Evolutionary conservation across 2,329 filamentous ascomycete genomes (phyloP).

Genomic region (Sclerotinia spermophila): DNA sequence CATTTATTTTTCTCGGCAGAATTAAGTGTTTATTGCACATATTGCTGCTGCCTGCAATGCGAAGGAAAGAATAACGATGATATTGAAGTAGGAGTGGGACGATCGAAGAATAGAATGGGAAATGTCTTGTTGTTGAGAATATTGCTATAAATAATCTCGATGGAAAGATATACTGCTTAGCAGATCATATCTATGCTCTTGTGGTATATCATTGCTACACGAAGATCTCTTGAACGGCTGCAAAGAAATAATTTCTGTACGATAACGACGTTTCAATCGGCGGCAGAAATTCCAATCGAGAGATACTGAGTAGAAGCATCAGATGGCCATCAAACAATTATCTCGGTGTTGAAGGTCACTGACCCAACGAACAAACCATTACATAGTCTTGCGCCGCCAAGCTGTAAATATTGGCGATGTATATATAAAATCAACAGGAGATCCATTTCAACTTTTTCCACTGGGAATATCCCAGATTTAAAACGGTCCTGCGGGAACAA

Average conservation of each 20-base stretch:
- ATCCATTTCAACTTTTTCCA: neutral
- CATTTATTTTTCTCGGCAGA: neutral
- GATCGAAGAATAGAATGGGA: neutral
- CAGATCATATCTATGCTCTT: neutral
- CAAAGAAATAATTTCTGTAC: neutral
- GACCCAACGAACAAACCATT: neutral
- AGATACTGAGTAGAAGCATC: neutral
- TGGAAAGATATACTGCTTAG: neutral
- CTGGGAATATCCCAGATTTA: neutral
- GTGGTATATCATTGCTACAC: neutral
- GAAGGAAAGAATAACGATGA: neutral
- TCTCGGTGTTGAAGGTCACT: neutral
- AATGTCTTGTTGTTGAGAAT: neutral
- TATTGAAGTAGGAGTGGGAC: neutral
- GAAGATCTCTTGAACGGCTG: neutral
- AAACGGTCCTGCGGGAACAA: conserved; percentile 1
- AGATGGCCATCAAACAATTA: neutral
- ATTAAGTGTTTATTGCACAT: neutral
- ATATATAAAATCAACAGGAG: neutral
- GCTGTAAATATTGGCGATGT: neutral
- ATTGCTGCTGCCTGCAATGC: neutral
- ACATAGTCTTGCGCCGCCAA: neutral
- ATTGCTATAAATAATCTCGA: neutral
- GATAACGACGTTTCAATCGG: neutral
- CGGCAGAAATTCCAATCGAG: too few species aligned